Base-by-base conservation (phyloP, 2,329 filamentous ascomycete species). In the Claviceps monticola region DNA sequence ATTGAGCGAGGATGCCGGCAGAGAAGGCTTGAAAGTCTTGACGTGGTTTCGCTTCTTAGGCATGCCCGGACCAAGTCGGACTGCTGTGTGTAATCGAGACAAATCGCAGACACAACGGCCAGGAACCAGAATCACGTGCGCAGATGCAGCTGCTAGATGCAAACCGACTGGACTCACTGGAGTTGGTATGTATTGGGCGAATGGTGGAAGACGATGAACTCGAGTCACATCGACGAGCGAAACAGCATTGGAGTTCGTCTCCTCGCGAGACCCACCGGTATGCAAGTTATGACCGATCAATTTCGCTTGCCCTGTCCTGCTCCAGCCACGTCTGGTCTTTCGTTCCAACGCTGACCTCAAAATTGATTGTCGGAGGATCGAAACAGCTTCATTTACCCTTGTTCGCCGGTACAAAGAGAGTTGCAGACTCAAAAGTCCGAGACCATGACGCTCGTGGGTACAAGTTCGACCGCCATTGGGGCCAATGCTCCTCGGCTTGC, bases 41-140 rank as follows among this genome's bases (percentile, higher is more conserved):
- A 66, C 60, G 58, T 74, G 70, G 52, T 76, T 74, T 65, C 77
- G 72, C 73, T 82, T 83, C 71, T 82, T 83, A 66, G 80, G 77
- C 80, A 83, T 83, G 55, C 66, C 68, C 62, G 53, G 49, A 51
- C 50, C 50, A 57, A 51, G 54, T 46, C 16, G 14, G 19, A 26
- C 38, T 29, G 36, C 39, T 36, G 6, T 37, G 14, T 37, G 9
- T 16, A 14, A 13, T n/a, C 36, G 11, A n/a, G 16, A n/a, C 17
- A 37, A 29, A 37, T 21, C 29, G 48, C 13, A 44, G 17, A 23
- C n/a, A 23, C 39, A 48, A 48, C 13, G 8, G 11, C n/a, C 14
- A 42, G 4, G 17, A 1, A 14, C 37, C 21, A 47, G 16, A 23
- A 21, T 29, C 29, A 47, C 29, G 17, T 19, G 34, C 42, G 23